Percentiles rank a stretch among this genome's conserved stretches.
Conservation (phyloP, 352 stramenopile genomes). For the Phytopythium litorale region DNA sequence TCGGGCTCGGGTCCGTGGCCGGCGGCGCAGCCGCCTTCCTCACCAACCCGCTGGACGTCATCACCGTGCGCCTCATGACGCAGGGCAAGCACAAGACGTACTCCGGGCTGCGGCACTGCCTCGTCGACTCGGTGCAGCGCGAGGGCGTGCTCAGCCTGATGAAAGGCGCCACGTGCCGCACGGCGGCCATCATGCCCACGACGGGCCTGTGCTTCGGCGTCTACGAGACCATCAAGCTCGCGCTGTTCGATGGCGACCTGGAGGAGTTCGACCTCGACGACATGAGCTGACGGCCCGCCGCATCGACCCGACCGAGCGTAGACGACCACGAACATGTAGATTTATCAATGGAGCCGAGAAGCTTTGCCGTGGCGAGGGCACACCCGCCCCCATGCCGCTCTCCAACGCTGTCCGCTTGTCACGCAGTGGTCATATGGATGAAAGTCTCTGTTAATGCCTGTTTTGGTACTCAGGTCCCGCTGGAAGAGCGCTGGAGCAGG, state of each 20-base stretch:
- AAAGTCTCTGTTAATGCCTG: neutral
- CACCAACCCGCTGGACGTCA: conserved; percentile 79
- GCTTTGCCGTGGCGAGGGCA: neutral
- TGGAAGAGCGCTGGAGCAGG: neutral
- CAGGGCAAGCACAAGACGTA: conserved; percentile 73
- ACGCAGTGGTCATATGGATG: neutral
- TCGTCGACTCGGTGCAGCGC: conserved; percentile 46
- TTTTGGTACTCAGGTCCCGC: neutral
- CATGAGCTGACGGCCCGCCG: conserved; percentile 7
- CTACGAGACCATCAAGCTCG: conserved; percentile 81
- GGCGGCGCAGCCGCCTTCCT: conserved; percentile 63
- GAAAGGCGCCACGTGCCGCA: conserved; percentile 66
- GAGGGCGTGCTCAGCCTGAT: conserved; percentile 61
- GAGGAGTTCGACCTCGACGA: conserved; percentile 66
- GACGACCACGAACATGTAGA: neutral
- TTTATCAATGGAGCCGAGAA: conserved; percentile 4
- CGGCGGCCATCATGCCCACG: conserved; percentile 68
- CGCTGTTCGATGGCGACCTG: conserved; percentile 61
- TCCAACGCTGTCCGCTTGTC: too few relatives aligned
- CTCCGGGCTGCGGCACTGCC: conserved; percentile 49
- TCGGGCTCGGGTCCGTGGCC: conserved; percentile 49
- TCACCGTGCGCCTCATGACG: conserved; percentile 81
- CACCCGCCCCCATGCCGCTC: neutral
- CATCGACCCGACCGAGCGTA: neutral
- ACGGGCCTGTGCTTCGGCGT: conserved; percentile 84